Evolutionary conservation across 148 eudicot species (phyloP), one percentile per base, ranked within the genome.

Genomic region (Pharnaceum exiguum): DNA sequence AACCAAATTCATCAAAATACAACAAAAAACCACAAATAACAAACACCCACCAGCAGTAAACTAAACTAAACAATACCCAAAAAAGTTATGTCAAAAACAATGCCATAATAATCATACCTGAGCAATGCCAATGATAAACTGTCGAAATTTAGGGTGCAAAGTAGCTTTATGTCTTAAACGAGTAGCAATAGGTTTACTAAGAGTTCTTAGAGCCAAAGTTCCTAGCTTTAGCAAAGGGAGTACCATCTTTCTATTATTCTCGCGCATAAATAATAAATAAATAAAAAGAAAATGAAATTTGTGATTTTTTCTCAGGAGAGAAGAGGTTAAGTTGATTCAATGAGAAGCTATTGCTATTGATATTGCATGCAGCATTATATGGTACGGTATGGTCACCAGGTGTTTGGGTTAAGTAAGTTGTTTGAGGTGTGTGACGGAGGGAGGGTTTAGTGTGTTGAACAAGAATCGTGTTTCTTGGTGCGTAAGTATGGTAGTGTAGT

Each of bases 211-310:
- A 12, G 75, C 78, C 5, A 86, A 75, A 0, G 86, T 80, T 6
- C 89, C 94, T 12, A 86, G 80, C 70, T 86, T 86, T 30, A 80
- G 24, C 0, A 82, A 7, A 24, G 94, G 89, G 12, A 82, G 60
- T 32, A 80, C 79, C 87, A 85, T 82, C 10, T 23, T 55, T 67
- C 17, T 11, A 22, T 61, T 48, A 23, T 61, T n/a, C n/a, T n/a
- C n/a, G n/a, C n/a, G n/a, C n/a, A n/a, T n/a, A n/a, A n/a, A n/a
- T n/a, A n/a, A n/a, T n/a, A n/a, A n/a, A n/a, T n/a, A n/a, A n/a
- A n/a, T n/a, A n/a, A n/a, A n/a, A n/a, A n/a, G n/a, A n/a, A n/a
- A n/a, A n/a, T n/a, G n/a, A n/a, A n/a, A n/a, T n/a, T n/a, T n/a
- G n/a, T n/a, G n/a, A n/a, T n/a, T n/a, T n/a, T n/a, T n/a, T n/a